phyloP scores from a whole-genome alignment of 1,139 yeast species.

The Kodamaea sp. region DNA sequence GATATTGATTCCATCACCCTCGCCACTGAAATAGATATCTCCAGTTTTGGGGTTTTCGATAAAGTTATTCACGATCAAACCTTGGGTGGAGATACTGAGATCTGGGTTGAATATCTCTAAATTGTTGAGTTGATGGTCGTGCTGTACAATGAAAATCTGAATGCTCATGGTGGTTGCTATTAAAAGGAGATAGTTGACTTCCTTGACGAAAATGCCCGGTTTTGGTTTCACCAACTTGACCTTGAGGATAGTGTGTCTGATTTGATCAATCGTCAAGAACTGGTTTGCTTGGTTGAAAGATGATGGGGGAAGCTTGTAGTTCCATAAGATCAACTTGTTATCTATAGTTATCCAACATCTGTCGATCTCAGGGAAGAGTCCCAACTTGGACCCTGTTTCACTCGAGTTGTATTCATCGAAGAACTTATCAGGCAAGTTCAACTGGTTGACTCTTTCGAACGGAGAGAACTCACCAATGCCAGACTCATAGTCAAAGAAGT shows the following conservation, averaged over 20 bases:
- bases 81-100: slow-evolving; percentile 76
- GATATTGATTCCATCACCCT: slow-evolving; percentile 72
- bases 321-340: slow-evolving; percentile 83
- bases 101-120: slow-evolving; percentile 81
- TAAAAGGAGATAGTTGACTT: slow-evolving; percentile 70
- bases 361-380: slow-evolving; percentile 77
- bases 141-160: slow-evolving; percentile 73
- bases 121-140: slow-evolving; percentile 48
- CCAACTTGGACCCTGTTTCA: slow-evolving; percentile 73
- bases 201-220: slow-evolving; percentile 74
- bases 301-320: slow-evolving; percentile 59
- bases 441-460: slow-evolving; percentile 68
- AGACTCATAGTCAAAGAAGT: slow-evolving; percentile 41
- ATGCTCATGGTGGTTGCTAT: slow-evolving; percentile 82
- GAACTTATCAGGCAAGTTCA: slow-evolving; percentile 80
- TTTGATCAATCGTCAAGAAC: slow-evolving; percentile 79
- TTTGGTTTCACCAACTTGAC: slow-evolving; percentile 81
- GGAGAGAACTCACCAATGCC: slow-evolving; percentile 65
- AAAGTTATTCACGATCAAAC: slow-evolving; percentile 69
- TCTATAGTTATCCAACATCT: slow-evolving; percentile 90
- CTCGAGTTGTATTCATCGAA: slow-evolving; percentile 74
- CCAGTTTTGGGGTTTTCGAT: slow-evolving; percentile 63
- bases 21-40: slow-evolving; percentile 81
- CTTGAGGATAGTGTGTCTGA: slow-evolving; percentile 73
- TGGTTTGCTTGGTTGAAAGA: slow-evolving; percentile 56